These are phyloP conservation scores for Cutaneotrichosporon arboriforme DNA, from an alignment of 1,284 basidiomycete genomes.

Conservation along the genomic window DNA sequence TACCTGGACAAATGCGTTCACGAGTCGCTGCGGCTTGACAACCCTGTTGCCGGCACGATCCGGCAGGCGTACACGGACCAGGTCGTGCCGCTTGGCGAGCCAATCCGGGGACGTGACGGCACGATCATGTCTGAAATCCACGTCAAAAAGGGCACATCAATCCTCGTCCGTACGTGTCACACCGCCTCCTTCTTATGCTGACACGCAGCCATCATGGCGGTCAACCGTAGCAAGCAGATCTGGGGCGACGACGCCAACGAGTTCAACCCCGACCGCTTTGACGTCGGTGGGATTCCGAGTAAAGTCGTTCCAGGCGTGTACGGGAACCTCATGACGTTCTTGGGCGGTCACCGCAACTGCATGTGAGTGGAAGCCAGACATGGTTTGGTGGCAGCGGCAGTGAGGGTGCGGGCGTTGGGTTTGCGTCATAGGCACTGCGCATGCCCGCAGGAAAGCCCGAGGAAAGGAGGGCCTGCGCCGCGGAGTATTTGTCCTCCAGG, in stretches of 20 bases:
- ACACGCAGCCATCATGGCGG: slow-evolving; percentile 48
- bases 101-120: slow-evolving; percentile 46
- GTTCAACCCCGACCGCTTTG: slow-evolving; percentile 52
- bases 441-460: background rate
- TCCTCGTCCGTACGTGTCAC: slow-evolving; percentile 39
- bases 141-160: slow-evolving; percentile 34
- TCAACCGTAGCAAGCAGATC: slow-evolving; percentile 58
- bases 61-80: slow-evolving; percentile 56
- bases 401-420: no score
- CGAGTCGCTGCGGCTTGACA: slow-evolving; percentile 61
- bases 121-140: slow-evolving; percentile 37
- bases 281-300: slow-evolving; percentile 29
- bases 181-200: background rate
- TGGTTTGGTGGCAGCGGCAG: no score
- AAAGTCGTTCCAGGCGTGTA: slow-evolving; percentile 57
- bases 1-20: slow-evolving; percentile 63
- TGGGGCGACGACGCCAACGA: slow-evolving; percentile 65
- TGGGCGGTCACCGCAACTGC: slow-evolving; percentile 62
- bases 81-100: slow-evolving; percentile 56
- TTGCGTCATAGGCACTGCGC: no score
- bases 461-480: no score
- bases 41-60: slow-evolving; percentile 63
- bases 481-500: no score
- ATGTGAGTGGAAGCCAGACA: slow-evolving; percentile 43
- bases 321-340: slow-evolving; percentile 63